A percentile compares a stretch with the other conserved stretches of the same genome.
These are phyloP conservation scores for Penicillium crustosum DNA, from an alignment of 2,329 filamentous ascomycete genomes.

Conservation along the genomic window DNA sequence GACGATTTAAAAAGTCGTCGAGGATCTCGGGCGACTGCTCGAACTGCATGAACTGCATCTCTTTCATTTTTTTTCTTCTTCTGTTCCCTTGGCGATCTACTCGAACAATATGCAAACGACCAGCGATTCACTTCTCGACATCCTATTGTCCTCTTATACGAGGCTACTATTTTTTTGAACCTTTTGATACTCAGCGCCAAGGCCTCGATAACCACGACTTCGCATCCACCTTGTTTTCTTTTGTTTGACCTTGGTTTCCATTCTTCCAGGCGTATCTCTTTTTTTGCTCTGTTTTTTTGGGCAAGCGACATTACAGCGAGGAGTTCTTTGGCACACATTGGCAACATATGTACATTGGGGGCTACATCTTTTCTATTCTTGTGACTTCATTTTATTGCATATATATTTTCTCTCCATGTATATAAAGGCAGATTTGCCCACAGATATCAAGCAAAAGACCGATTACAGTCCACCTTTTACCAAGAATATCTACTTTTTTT, in stretches of 20 bases:
- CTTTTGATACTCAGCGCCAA: not conserved
- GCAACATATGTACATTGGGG: not conserved
- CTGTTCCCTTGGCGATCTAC: not conserved
- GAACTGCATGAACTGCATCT: slow-evolving; percentile 6
- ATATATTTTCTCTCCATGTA: not conserved
- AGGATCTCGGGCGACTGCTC: slow-evolving; percentile 18
- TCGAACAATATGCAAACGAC: not conserved
- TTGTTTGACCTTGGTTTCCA: not conserved
- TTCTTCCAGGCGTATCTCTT: not conserved
- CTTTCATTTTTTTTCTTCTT: not conserved
- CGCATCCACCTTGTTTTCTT: slow-evolving; percentile 3
- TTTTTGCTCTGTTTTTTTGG: not conserved
- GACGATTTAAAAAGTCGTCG: slow-evolving; percentile 33
- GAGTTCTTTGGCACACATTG: slow-evolving; percentile 4
- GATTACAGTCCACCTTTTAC: not conserved
- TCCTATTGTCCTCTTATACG: not conserved
- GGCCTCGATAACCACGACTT: not conserved
- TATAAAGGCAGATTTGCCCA: not conserved
- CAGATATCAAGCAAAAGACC: not conserved
- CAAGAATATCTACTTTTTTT: not conserved
- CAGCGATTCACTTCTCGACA: not conserved
- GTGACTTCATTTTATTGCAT: not conserved
- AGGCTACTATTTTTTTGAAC: not conserved
- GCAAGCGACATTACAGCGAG: slow-evolving; percentile 3
- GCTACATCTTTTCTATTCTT: not conserved